Percentiles rank a stretch among this genome's conserved stretches.
Evolutionary conservation across 768 basidiomycete species (phyloP).

Genomic region (Naganishia kalamii): DNA sequence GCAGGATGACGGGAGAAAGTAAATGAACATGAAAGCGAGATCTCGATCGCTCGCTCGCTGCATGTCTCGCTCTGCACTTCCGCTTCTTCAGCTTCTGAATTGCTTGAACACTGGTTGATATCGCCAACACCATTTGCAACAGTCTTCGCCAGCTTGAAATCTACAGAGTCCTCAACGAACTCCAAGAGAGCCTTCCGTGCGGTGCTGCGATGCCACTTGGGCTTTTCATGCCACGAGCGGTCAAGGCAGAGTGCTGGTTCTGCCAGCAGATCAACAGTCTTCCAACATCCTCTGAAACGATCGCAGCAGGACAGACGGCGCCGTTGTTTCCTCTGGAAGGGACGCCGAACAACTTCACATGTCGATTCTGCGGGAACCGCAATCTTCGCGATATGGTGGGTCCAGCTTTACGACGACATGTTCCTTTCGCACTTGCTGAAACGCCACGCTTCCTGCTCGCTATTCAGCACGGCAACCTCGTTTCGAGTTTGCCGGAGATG

Average conservation of each 20-base stretch:
- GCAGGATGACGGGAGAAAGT: too few relatives aligned
- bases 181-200: too few relatives aligned
- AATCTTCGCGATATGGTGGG: conserved; percentile 8
- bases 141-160: too few relatives aligned
- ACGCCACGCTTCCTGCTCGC: neutral
- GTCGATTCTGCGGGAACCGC: conserved; percentile 1
- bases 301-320: neutral
- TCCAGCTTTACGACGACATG: neutral
- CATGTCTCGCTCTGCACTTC: too few relatives aligned
- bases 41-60: too few relatives aligned
- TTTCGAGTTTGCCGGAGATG: conserved; percentile 5
- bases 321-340: conserved; percentile 4
- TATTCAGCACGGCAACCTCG: neutral
- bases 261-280: conserved; percentile 6
- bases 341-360: conserved; percentile 2
- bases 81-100: too few relatives aligned
- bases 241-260: conserved; percentile 15
- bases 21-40: too few relatives aligned
- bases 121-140: too few relatives aligned
- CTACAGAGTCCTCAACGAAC: too few relatives aligned
- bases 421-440: neutral
- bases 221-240: neutral
- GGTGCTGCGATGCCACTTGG: neutral
- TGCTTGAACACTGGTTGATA: too few relatives aligned
- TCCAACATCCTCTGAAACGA: neutral